Base-by-base conservation (phyloP, 768 basidiomycete species). In the Dictyophora rubrovolvata region DNA sequence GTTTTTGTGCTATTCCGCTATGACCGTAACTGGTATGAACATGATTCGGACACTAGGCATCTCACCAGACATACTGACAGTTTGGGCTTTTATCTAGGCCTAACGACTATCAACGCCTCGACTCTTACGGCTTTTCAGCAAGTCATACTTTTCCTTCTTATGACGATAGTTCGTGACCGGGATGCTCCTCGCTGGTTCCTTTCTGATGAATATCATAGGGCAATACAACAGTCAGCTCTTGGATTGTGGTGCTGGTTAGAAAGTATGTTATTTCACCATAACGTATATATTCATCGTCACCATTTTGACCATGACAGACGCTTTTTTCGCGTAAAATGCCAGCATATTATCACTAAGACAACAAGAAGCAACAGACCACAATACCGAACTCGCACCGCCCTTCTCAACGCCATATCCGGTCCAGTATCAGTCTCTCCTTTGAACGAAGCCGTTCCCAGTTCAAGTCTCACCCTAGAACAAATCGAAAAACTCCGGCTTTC, bases 281-380 rank as follows among this genome's bases (percentile, higher is more conserved):
- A 28, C 28, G 7, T 28, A 28, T 28, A 28, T 28, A 28, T 18
- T 14, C 18, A 42, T 46, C 16, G 12, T 55, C 35, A 34, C 17
- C 10, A 20, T 22, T n/a, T 20, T 9, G 10, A n/a, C 48, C 14
- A 46, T 16, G 28, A 2, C 12, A 88, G 87, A 68, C 74, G 77
- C 62, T 89, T 84, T 70, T 89, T 92, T 63, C 80, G 83, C 0
- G 78, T 74, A 65, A 85, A 84, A 68, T 87, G 87, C 65, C 71
- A 81, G 56, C 71, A 82, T 65, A 73, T 86, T 16, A 10, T 28
- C n/a, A 12, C 42, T 22, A 42, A 42, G 42, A 14, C 42, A n/a
- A 14, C 14, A 34, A 22, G 47, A 42, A 36, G 46, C n/a, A 11
- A 11, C 1, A 33, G n/a, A 16, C 47, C 37, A 8, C 37, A 22